Evolutionary conservation across 73 alveolate species (phyloP).

Genomic region (Stentor roeselii): DNA sequence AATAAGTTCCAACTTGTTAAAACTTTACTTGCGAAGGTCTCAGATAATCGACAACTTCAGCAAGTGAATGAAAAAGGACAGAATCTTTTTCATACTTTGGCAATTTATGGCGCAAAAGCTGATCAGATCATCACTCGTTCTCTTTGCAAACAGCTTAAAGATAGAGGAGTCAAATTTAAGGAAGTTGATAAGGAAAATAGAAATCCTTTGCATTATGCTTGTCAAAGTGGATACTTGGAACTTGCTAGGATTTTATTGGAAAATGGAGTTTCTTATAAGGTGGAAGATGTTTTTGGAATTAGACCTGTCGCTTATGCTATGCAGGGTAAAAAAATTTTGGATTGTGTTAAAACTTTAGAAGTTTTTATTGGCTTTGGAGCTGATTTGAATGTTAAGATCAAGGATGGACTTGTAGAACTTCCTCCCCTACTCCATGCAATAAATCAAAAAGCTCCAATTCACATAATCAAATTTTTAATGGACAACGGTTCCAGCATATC

Average conservation of each 20-base stretch:
- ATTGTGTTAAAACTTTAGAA: background rate
- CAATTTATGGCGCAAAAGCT: constrained; percentile 47
- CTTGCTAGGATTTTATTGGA: constrained; percentile 39
- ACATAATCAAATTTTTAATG: background rate
- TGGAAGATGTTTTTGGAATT: constrained; percentile 13
- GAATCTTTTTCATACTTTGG: constrained; percentile 62
- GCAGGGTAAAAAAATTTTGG: constrained; percentile 13
- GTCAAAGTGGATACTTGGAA: constrained; percentile 22
- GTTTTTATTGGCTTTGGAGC: constrained; percentile 21
- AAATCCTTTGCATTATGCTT: constrained; percentile 69
- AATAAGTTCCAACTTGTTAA: constrained; percentile 52
- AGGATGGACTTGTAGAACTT: constrained; percentile 16
- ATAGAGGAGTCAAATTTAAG: constrained; percentile 50
- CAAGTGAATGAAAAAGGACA: constrained; percentile 42
- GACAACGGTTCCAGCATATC: constrained; percentile 36
- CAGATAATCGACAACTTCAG: constrained; percentile 44
- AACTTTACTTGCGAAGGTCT: constrained; percentile 55
- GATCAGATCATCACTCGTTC: constrained; percentile 21
- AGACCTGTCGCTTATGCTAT: constrained; percentile 41
- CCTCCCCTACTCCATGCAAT: constrained; percentile 24
- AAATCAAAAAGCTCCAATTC: background rate
- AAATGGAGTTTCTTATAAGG: constrained; percentile 31
- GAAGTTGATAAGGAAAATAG: constrained; percentile 47
- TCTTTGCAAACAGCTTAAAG: constrained; percentile 37
- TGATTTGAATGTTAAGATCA: background rate